Evolutionary conservation across 2,329 filamentous ascomycete species (phyloP), one percentile per base, ranked within the genome.

Genomic region (Sarocladiaceae sp.): DNA sequence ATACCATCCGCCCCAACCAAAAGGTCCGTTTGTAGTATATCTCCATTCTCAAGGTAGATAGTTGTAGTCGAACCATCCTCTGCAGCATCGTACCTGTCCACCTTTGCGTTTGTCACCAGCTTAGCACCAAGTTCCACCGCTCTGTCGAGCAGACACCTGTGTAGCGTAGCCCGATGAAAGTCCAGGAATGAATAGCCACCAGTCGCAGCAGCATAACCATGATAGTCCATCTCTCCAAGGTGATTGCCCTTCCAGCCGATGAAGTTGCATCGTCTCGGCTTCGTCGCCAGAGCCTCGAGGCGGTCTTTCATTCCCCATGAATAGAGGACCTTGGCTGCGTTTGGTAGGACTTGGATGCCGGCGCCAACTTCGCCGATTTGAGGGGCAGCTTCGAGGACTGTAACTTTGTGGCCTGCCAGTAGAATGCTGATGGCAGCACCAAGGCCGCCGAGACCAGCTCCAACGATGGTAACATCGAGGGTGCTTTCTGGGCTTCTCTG

Each of bases 1-100:
- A 61, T 66, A 1, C 76, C 76, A 57, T 78, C 76, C 5, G 74
- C 70, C n/a, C 72, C 75, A 49, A 79, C 64, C 5, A 79, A 59
- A 2, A 77, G 58, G 55, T 78, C 75, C 0, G 66, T 71, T 3
- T 61, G 53, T 18, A 74, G 61, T 2, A 59, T 61, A 12, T 59
- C 52, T 2, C 66, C 70, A 29, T 66, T 60, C 3, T 60, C 61
- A 2, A 74, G 60, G 6, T 54, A 18, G 6, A 59, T 52, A 1
- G 54, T 57, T 15, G 58, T 54, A 18, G 52, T 51, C 13, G 36
- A 48, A 8, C 53, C 52, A 13, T 59, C 51, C n/a, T 33, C 29
- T 23, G 51, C 23, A 12, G 48, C 44, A 13, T 33, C n/a, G 12
- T 53, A 53, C 13, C 39, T 37, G 10, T 20, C n/a, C 3, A 53